These are phyloP conservation scores for Tripterygium wilfordii DNA, from an alignment of 177 flowering plant genomes.

Conservation along the genomic window DNA sequence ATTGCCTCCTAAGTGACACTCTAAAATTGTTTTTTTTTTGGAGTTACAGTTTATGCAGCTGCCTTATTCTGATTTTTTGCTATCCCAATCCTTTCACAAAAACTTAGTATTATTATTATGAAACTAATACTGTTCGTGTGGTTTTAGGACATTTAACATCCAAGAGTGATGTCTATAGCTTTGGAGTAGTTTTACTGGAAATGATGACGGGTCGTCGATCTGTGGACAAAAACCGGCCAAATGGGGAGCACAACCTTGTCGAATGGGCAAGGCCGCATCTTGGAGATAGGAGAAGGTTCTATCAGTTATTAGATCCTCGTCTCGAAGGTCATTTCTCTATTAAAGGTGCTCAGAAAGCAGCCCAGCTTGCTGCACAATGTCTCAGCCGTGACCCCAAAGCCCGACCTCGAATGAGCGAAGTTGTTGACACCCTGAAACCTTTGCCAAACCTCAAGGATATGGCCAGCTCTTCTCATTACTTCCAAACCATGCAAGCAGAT, in stretches of 20 bases:
- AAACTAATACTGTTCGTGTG: too few species aligned
- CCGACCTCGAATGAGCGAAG: background rate
- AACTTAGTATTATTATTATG: too few species aligned
- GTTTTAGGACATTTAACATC: conserved; percentile 1
- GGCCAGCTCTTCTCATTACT: background rate
- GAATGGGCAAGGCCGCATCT: background rate
- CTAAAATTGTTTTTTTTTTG: too few species aligned
- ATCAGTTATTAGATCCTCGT: background rate
- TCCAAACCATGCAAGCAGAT: conserved; percentile 1
- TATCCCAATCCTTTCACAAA: too few species aligned
- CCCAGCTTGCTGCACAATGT: background rate
- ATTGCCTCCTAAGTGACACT: too few species aligned
- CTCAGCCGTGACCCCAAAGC: background rate
- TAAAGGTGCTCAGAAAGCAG: background rate
- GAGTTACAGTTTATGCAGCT: too few species aligned
- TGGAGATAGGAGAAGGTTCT: conserved; percentile 1
- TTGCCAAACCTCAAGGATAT: background rate
- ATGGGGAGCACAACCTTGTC: too few species aligned
- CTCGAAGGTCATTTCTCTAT: background rate
- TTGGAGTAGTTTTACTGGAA: too few species aligned
- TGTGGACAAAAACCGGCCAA: background rate
- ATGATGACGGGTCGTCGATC: background rate
- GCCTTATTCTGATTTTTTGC: too few species aligned
- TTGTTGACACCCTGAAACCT: background rate
- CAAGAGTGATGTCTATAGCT: too few species aligned